These are phyloP conservation scores for Aspergillus hortae DNA, from an alignment of 2,329 filamentous ascomycete genomes.

Conservation along the genomic window DNA sequence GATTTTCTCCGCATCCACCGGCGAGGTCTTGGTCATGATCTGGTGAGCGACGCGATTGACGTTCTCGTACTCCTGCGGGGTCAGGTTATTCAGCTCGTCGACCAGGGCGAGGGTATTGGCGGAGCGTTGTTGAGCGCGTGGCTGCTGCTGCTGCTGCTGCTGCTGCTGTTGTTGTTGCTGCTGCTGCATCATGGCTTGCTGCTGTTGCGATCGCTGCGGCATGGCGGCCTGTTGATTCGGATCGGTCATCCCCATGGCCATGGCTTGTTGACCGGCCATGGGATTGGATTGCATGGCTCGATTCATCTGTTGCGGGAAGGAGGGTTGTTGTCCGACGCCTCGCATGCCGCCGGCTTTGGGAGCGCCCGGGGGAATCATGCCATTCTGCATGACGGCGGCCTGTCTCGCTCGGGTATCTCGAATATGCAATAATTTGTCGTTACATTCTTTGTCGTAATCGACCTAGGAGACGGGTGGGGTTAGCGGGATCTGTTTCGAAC, in stretches of 20 bases:
- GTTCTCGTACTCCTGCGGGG: slow-evolving; percentile 40
- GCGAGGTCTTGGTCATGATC: slow-evolving; percentile 43
- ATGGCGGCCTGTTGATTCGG: slow-evolving; percentile 30
- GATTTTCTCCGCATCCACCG: slow-evolving; percentile 47
- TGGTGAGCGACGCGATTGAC: slow-evolving; percentile 47
- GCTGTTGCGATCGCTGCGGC: slow-evolving; percentile 24
- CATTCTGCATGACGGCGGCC: slow-evolving; percentile 37
- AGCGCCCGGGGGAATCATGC: slow-evolving; percentile 36
- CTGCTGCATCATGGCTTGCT: slow-evolving; percentile 20
- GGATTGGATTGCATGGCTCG: slow-evolving; percentile 51
- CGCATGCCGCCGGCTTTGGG: slow-evolving; percentile 26
- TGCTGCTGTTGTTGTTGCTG: slow-evolving; percentile 30
- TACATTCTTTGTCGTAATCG: slow-evolving; percentile 44
- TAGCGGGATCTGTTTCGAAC: background rate
- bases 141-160: slow-evolving; percentile 24
- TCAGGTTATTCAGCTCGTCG: slow-evolving; percentile 36
- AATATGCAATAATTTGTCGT: slow-evolving; percentile 43
- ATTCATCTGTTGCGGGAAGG: slow-evolving; percentile 50
- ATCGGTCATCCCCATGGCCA: slow-evolving; percentile 35
- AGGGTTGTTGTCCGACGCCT: slow-evolving; percentile 33
- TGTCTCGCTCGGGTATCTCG: slow-evolving; percentile 44
- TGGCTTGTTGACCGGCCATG: slow-evolving; percentile 39
- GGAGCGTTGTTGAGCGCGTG: slow-evolving; percentile 31
- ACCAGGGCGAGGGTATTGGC: slow-evolving; percentile 23
- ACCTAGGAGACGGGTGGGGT: slow-evolving; percentile 21